A percentile compares a stretch with the other conserved stretches of the same genome.
Evolutionary conservation across 2,329 filamentous ascomycete genomes (phyloP).

Genomic region (Hymenoscyphus occultus): DNA sequence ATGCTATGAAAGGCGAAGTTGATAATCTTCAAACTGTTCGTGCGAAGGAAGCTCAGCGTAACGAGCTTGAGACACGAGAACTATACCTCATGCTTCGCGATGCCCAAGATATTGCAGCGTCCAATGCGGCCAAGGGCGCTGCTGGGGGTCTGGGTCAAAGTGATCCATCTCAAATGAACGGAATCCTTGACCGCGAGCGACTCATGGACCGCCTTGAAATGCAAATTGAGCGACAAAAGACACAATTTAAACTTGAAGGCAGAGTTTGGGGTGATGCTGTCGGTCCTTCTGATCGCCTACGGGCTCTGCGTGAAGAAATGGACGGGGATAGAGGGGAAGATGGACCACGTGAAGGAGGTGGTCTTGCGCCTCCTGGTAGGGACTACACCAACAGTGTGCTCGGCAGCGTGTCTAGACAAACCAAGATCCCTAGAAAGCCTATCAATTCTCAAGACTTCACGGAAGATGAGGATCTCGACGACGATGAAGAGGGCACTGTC

Average conservation of each 20-base stretch:
- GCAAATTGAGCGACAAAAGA: conserved; percentile 95
- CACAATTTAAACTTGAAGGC: conserved; percentile 94
- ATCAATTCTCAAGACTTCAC: conserved; percentile 39
- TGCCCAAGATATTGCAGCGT: conserved; percentile 91
- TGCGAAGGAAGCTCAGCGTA: conserved; percentile 87
- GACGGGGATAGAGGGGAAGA: conserved; percentile 57
- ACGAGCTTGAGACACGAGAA: conserved; percentile 93
- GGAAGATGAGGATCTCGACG: conserved; percentile 45
- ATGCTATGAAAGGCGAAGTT: conserved; percentile 84
- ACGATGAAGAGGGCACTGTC: conserved; percentile 52
- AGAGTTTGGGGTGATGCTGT: conserved; percentile 80
- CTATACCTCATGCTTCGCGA: conserved; percentile 97
- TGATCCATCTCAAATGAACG: conserved; percentile 77
- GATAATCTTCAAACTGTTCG: conserved; percentile 81
- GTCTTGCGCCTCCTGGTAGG: conserved; percentile 47
- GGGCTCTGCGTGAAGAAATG: conserved; percentile 93
- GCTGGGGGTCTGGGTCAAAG: conserved; percentile 54
- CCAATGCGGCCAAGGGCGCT: conserved; percentile 62
- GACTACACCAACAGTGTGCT: conserved; percentile 72
- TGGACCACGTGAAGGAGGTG: neutral
- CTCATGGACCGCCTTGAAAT: conserved; percentile 93
- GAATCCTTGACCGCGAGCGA: conserved; percentile 87
- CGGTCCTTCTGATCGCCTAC: conserved; percentile 85
- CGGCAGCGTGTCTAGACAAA: conserved; percentile 64
- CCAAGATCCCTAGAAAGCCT: conserved; percentile 55